Base-by-base conservation (phyloP, 805 yeast genomes). In the Jamesozyma rosinii region DNA sequence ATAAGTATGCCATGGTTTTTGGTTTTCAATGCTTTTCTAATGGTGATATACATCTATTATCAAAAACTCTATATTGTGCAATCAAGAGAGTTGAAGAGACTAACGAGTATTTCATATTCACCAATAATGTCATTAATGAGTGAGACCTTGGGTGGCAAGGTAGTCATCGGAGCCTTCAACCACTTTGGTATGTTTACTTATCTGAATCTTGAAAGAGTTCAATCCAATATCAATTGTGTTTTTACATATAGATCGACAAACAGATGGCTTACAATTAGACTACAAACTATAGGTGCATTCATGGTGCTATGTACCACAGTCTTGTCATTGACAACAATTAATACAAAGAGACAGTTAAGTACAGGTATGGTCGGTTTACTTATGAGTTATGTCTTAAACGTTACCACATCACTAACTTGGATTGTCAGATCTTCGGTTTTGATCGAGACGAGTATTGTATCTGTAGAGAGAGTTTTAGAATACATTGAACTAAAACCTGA, bases 121-220 rank as follows among this genome's bases (percentile, higher is more conserved):
- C 95, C 95, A 2, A 77, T 86, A 15, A 83, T 75, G 66, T 83
- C 95, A 0, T 87, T 83, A 51, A 71, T 88, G 49, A 89, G 84
- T 57, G 96, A 88, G 56, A 79, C 88, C 2, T 64, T 88, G 39
- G 73, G 72, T 27, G 96, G 96, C 11, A 75, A 81, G 19, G 77
- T 78, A 38, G 88, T 94, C 1, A 79, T 88, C 44, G 70, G 82
- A 38, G 95, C 95, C 0, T 89, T 74, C 55, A 67, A 71, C n/a
- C 94, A 86, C 49, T 63, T 63, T 22, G 70, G 67, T 4, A 69
- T 94, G 44, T 88, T 87, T 62, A 65, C 67, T 20, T 73, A 61
- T 54, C 69, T 76, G 44, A 81, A 81, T 57, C 59, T 64, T 29
- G 64, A 69, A 17, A 70, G 72, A 47, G 62, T 79, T 45, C 78